Evolutionary conservation across 306 rosid genomes (phyloP).

Genomic region (Corylus americana): DNA sequence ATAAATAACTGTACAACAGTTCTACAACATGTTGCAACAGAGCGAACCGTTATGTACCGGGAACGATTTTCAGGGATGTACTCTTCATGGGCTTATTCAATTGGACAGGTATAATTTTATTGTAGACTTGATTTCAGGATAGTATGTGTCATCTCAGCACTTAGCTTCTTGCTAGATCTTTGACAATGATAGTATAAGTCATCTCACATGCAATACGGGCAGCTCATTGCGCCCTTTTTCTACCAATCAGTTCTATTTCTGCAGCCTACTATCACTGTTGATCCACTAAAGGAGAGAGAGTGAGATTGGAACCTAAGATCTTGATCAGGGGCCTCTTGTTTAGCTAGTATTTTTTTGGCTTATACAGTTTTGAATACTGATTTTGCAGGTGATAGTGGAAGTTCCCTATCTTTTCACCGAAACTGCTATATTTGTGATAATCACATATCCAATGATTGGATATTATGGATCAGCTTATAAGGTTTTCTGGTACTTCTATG

Average conservation of each 20-base stretch:
- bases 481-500: constrained; percentile 14
- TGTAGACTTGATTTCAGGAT: neutral
- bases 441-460: constrained; percentile 4
- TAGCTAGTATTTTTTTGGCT: neutral
- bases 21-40: neutral
- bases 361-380: neutral
- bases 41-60: neutral
- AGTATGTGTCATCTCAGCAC: too few relatives aligned
- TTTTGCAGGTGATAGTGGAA: neutral
- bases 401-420: neutral
- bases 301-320: neutral
- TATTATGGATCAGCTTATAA: neutral
- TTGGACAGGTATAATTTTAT: neutral
- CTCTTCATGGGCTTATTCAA: neutral
- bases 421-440: neutral
- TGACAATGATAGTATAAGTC: too few relatives aligned
- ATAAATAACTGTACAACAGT: neutral
- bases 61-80: constrained; percentile 5
- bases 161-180: too few relatives aligned
- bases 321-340: neutral
- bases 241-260: neutral
- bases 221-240: neutral
- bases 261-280: neutral
- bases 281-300: neutral
- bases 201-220: too few relatives aligned